These are phyloP conservation scores for Pyricularia grisea DNA, from an alignment of 2,329 filamentous ascomycete species.

Conservation along the genomic window DNA sequence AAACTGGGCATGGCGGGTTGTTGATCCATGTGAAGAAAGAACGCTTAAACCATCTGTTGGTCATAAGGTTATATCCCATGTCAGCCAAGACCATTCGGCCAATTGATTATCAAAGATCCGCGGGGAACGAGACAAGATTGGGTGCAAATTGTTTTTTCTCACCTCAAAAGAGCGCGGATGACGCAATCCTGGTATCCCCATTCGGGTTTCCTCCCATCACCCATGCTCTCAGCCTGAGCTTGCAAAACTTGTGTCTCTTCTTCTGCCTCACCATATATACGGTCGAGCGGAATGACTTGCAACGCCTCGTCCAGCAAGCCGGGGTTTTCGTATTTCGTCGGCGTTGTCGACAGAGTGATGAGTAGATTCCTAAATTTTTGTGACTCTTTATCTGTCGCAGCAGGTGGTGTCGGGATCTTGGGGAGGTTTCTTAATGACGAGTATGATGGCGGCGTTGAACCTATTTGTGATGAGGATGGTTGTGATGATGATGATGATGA, in stretches of 20 bases:
- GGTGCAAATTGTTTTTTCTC: conserved; percentile 22
- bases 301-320: conserved; percentile 89
- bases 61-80: conserved; percentile 5
- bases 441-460: conserved; percentile 34
- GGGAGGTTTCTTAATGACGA: conserved; percentile 40
- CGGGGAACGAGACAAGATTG: conserved; percentile 7
- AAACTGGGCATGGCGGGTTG: conserved; percentile 79
- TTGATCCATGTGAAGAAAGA: conserved; percentile 96
- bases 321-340: conserved; percentile 92
- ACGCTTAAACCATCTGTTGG: conserved; percentile 78
- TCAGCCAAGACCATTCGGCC: background rate
- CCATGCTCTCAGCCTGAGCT: conserved; percentile 81
- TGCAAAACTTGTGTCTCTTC: conserved; percentile 84
- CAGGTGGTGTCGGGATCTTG: conserved; percentile 62
- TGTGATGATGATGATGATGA: background rate
- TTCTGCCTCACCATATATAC: conserved; percentile 88
- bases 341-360: conserved; percentile 76
- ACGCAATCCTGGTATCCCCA: conserved; percentile 99
- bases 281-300: conserved; percentile 74
- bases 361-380: conserved; percentile 75
- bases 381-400: conserved; percentile 51
- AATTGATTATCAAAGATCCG: background rate
- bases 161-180: conserved; percentile 77
- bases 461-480: conserved; percentile 10
- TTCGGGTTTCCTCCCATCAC: conserved; percentile 67